Conservation (phyloP, 805 yeast genomes). For the Metschnikowia lochheadii region DNA sequence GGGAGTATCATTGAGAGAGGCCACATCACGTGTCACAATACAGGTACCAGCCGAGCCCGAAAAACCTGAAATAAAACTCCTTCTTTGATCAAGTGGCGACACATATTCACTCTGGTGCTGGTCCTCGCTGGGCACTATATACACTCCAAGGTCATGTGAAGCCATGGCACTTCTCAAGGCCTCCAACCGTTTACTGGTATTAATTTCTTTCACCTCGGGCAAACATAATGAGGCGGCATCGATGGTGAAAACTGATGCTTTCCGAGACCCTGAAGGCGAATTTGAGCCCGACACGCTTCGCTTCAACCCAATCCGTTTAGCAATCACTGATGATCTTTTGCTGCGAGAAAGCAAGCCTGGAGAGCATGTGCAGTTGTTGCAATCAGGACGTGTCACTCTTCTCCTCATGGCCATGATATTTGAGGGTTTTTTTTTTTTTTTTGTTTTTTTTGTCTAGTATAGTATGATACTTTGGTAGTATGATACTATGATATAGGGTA, state of each 20-base stretch:
- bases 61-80: constrained; percentile 81
- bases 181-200: constrained; percentile 49
- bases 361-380: constrained; percentile 78
- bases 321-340: constrained; percentile 53
- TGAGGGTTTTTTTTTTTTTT: too few relatives aligned
- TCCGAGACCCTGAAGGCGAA: constrained; percentile 31
- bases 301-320: constrained; percentile 32
- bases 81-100: constrained; percentile 71
- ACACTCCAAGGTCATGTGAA: constrained; percentile 60
- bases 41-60: constrained; percentile 94
- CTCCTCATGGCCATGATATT: constrained; percentile 3
- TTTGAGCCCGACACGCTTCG: constrained; percentile 10
- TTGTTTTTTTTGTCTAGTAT: too few relatives aligned
- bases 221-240: constrained; percentile 36
- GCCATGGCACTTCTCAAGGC: constrained; percentile 62
- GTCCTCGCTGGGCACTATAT: constrained; percentile 82
- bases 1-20: constrained; percentile 48
- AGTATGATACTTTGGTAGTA: too few relatives aligned
- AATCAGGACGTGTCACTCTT: constrained; percentile 42
- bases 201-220: constrained; percentile 45
- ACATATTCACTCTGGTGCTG: constrained; percentile 94
- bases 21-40: constrained; percentile 62
- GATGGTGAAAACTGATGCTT: constrained; percentile 46
- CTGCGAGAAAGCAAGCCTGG: constrained; percentile 75
- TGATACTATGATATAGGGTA: too few relatives aligned